These are phyloP conservation scores for Debaryomyces sp. DNA, from an alignment of 1,139 yeast species.

Conservation along the genomic window DNA sequence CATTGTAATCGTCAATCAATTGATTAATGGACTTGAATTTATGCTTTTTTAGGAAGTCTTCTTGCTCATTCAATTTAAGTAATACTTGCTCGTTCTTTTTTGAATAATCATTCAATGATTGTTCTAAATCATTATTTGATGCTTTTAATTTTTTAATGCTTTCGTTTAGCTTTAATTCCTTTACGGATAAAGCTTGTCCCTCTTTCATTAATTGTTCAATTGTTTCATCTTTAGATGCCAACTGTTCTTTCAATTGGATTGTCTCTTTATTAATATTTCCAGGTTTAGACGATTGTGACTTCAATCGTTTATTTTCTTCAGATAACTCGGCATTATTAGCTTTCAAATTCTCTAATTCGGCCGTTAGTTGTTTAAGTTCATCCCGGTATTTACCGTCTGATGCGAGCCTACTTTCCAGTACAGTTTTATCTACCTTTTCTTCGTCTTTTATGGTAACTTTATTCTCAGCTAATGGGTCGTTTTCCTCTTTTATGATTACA, in stretches of 20 bases:
- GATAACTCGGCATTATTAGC: not conserved
- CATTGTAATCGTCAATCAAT: conserved; percentile 23
- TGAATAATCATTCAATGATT: conserved; percentile 37
- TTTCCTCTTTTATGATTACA: not conserved
- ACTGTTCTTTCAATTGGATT: conserved; percentile 17
- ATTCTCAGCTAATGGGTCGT: not conserved
- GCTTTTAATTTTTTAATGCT: conserved; percentile 64
- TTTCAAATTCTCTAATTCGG: not conserved
- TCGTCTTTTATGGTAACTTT: not conserved
- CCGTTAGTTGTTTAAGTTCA: not conserved
- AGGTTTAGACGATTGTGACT: not conserved
- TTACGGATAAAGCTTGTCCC: conserved; percentile 75
- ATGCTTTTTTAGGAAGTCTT: conserved; percentile 31
- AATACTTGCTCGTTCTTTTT: conserved; percentile 33
- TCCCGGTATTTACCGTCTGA: not conserved
- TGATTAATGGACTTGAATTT: conserved; percentile 31
- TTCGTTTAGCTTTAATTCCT: conserved; percentile 71
- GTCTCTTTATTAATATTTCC: not conserved
- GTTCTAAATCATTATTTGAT: conserved; percentile 47
- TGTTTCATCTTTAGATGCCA: conserved; percentile 57
- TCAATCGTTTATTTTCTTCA: conserved; percentile 7
- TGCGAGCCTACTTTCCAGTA: not conserved
- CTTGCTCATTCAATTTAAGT: conserved; percentile 34
- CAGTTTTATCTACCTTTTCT: not conserved
- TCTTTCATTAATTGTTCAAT: conserved; percentile 67